Conservation (phyloP, 2,329 filamentous ascomycete genomes). For the Tolypocladium sp. region DNA sequence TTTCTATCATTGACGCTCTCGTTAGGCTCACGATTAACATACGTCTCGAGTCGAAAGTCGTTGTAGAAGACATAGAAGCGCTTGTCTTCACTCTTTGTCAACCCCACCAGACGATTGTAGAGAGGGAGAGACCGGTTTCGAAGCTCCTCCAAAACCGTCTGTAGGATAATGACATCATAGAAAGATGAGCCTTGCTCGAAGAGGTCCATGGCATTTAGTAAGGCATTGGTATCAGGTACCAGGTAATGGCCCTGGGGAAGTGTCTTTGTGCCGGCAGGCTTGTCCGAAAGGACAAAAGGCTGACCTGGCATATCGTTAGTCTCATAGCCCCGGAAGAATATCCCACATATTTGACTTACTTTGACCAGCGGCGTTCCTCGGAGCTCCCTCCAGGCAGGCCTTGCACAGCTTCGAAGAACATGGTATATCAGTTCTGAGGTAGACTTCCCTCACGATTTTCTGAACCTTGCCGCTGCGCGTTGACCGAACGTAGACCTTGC, state of each 20-base stretch:
- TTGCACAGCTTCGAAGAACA: conserved; percentile 89
- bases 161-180: conserved; percentile 92
- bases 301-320: conserved; percentile 41
- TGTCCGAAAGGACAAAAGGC: conserved; percentile 82
- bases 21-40: conserved; percentile 62
- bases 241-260: conserved; percentile 89
- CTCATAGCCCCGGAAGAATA: not conserved
- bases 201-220: conserved; percentile 92
- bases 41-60: conserved; percentile 89
- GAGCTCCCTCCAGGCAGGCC: conserved; percentile 63
- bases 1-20: conserved; percentile 96
- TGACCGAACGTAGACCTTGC: conserved; percentile 91
- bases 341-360: conserved; percentile 38
- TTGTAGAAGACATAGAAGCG: conserved; percentile 99
- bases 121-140: conserved; percentile 88
- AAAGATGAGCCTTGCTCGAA: conserved; percentile 90
- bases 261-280: conserved; percentile 70
- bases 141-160: conserved; percentile 93
- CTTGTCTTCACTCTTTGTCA: conserved; percentile 95
- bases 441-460: conserved; percentile 95
- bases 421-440: conserved; percentile 91
- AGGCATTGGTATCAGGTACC: conserved; percentile 90
- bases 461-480: conserved; percentile 95
- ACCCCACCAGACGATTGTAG: conserved; percentile 82
- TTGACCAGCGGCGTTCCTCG: conserved; percentile 69